phyloP scores from a whole-genome alignment of 352 stramenopile species.

The Pilasporangium apinafurcum region DNA sequence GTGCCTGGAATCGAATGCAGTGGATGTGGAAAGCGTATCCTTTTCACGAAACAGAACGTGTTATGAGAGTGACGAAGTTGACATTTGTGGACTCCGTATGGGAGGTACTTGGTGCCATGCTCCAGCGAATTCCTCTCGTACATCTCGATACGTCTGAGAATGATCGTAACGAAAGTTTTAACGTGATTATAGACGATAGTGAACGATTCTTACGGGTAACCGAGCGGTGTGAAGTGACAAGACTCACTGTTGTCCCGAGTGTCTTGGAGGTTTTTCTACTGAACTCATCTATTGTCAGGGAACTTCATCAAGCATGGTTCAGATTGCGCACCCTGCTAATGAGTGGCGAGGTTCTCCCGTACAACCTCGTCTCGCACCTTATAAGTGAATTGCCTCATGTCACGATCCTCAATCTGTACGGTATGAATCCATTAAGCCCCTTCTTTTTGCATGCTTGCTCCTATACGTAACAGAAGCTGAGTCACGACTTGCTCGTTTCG shows the following conservation, averaged over 20 bases:
- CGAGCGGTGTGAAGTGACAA: slow-evolving; percentile 13
- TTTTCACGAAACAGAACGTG: slow-evolving; percentile 23
- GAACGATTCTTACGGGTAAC: slow-evolving; percentile 17
- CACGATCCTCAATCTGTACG: slow-evolving; percentile 54
- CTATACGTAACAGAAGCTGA: background rate
- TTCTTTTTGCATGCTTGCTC: background rate
- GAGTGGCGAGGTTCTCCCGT: slow-evolving; percentile 38
- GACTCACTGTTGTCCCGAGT: slow-evolving; percentile 45
- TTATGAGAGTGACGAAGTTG: slow-evolving; percentile 31
- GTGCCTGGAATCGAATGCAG: slow-evolving; percentile 28
- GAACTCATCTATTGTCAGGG: slow-evolving; percentile 2
- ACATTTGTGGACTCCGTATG: slow-evolving; percentile 37
- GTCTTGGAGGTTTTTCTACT: slow-evolving; percentile 39
- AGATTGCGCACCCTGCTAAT: slow-evolving; percentile 30
- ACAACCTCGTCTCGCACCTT: slow-evolving; percentile 16
- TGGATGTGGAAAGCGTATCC: slow-evolving; percentile 44
- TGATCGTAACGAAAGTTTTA: slow-evolving; percentile 28
- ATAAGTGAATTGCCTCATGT: slow-evolving; percentile 13
- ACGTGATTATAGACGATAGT: slow-evolving; percentile 32
- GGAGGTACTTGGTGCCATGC: slow-evolving; percentile 43
- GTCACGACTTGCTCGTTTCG: background rate
- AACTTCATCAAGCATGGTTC: slow-evolving; percentile 3
- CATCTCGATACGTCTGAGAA: slow-evolving; percentile 21
- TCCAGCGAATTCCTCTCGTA: slow-evolving; percentile 30
- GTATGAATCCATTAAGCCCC: slow-evolving; percentile 8